Evolutionary conservation across 495 filamentous ascomycete genomes (phyloP), one percentile per base, ranked within the genome.

Genomic region (Talaromyces adpressus): DNA sequence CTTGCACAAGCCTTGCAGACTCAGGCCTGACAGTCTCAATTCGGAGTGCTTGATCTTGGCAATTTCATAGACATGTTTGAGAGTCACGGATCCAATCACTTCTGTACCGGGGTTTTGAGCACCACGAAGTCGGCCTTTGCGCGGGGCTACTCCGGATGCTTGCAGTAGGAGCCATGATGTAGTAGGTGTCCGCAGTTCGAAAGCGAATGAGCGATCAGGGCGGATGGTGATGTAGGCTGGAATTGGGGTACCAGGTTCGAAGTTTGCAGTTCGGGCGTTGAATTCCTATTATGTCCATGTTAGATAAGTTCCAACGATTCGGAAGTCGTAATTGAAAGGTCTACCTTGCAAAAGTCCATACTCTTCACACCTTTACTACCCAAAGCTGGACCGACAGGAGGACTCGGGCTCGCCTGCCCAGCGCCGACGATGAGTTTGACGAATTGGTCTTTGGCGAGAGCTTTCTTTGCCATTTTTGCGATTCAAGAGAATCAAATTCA

Each of bases 271-370:
- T 58, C 93, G 82, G 36, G 94, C 94, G 69, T 99, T 99, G 83
- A 98, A 99, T 77, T 99, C 94, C 94, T 98, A 68, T 32, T 54
- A 57, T n/a, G 25, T 29, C 53, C 11, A 14, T 39, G 8, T 58
- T 32, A 58, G 25, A 58, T 14, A 58, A n/a, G 56, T 58, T 36
- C 27, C 41, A n/a, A 16, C 39, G 18, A 36, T 9, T 36, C 9
- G 11, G 11, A 51, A 18, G 16, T 51, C 16, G 6, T 18, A 18
- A 11, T 2, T 25, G 14, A 27, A 47, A 39, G 65, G 66, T 79
- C 67, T 70, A 97, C 94, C 85, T 98, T 98, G 84, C 94, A 98
- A 74, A 98, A 98, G 77, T 99, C 95, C 89, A 99, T 99, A 64
- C 89, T 93, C 82, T 99, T 99, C 47, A 99, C 90, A 81, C 94